These are phyloP conservation scores for Colletotrichum lini DNA, from an alignment of 2,329 filamentous ascomycete genomes.

Conservation along the genomic window DNA sequence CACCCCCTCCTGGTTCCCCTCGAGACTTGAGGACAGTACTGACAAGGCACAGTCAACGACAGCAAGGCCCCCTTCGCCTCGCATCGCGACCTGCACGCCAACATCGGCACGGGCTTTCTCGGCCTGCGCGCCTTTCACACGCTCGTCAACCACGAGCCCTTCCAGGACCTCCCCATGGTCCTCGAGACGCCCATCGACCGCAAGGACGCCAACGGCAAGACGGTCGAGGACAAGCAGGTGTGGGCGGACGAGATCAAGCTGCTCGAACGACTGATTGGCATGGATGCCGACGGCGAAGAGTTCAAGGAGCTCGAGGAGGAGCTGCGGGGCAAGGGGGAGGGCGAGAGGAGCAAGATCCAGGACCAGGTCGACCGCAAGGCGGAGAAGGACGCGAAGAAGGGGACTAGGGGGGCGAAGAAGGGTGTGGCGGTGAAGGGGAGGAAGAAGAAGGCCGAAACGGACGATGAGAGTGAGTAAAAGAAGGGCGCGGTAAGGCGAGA, in stretches of 20 bases:
- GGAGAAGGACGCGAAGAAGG: constrained; percentile 69
- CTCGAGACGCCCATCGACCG: constrained; percentile 95
- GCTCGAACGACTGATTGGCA: constrained; percentile 88
- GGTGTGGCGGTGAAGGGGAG: constrained; percentile 51
- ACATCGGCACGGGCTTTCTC: constrained; percentile 95
- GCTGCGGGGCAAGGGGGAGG: constrained; percentile 76
- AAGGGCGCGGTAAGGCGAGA: too few species aligned
- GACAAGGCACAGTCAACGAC: constrained; percentile 80
- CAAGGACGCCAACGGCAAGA: constrained; percentile 75
- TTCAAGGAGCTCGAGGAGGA: constrained; percentile 77
- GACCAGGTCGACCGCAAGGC: constrained; percentile 84
- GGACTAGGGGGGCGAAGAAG: constrained; percentile 51
- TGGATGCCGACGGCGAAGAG: constrained; percentile 81
- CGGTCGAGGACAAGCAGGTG: constrained; percentile 82
- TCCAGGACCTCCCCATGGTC: constrained; percentile 88
- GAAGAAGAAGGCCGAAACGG: constrained; percentile 51
- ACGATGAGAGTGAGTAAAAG: constrained; percentile 53
- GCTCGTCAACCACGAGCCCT: constrained; percentile 84
- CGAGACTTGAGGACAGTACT: constrained; percentile 16
- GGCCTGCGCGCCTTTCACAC: constrained; percentile 92
- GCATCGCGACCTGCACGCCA: constrained; percentile 91
- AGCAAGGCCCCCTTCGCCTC: constrained; percentile 90
- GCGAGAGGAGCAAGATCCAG: constrained; percentile 81
- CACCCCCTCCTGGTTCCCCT: too few species aligned
- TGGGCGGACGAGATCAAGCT: constrained; percentile 98